phyloP scores from a whole-genome alignment of 805 yeast genomes.

The Wickerhamomyces kurtzmanii region DNA sequence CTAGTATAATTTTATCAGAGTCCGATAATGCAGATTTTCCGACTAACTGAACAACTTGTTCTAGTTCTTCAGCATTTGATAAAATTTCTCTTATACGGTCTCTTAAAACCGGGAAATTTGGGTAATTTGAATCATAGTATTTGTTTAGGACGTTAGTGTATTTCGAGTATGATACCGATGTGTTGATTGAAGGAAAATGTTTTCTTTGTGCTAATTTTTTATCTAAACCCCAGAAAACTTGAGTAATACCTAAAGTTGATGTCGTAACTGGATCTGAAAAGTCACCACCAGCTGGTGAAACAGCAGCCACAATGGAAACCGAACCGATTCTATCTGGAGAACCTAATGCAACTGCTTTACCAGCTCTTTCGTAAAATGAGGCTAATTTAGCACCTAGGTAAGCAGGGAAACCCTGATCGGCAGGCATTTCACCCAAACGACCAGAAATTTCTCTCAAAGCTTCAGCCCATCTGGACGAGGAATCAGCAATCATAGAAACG shows the following conservation, averaged over 20 bases:
- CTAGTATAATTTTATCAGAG: slow-evolving; percentile 92
- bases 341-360: slow-evolving; percentile 91
- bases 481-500: slow-evolving; percentile 99
- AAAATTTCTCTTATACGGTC: slow-evolving; percentile 89
- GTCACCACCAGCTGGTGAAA: slow-evolving; percentile 99
- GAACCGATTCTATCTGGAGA: slow-evolving; percentile 96
- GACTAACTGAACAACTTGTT: slow-evolving; percentile 97
- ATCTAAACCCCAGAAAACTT: slow-evolving; percentile 99
- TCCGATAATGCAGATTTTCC: slow-evolving; percentile 98
- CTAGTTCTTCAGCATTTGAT: slow-evolving; percentile 95
- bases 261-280: slow-evolving; percentile 99
- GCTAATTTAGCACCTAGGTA: slow-evolving; percentile 98
- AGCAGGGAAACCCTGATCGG: slow-evolving; percentile 99
- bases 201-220: slow-evolving; percentile 98
- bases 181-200: slow-evolving; percentile 98
- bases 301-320: slow-evolving; percentile 99
- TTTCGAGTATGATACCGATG: slow-evolving; percentile 93
- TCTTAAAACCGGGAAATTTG: slow-evolving; percentile 87
- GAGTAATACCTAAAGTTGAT: slow-evolving; percentile 98
- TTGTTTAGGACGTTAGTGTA: slow-evolving; percentile 81
- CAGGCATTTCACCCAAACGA: slow-evolving; percentile 99
- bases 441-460: slow-evolving; percentile 99
- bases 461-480: slow-evolving; percentile 99
- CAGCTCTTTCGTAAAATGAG: slow-evolving; percentile 99
- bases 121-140: slow-evolving; percentile 77